Percentiles rank a stretch among this genome's conserved stretches.
These are phyloP conservation scores for Vaccinium corymbosum DNA, from an alignment of 148 eudicot genomes.

Conservation along the genomic window DNA sequence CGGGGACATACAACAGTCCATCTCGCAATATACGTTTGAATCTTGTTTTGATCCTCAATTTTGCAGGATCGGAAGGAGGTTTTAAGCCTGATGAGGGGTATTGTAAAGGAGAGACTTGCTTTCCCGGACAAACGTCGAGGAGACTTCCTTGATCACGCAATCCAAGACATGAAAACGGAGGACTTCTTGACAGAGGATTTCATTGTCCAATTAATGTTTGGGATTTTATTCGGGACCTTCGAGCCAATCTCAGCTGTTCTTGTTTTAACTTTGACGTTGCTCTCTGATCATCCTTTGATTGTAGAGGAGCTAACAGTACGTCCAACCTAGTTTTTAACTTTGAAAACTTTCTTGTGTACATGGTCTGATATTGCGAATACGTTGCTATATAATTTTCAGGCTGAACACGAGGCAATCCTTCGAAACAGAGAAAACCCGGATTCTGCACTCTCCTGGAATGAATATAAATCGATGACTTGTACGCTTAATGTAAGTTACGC, in stretches of 20 bases:
- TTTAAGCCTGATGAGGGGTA: neutral
- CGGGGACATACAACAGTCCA: neutral
- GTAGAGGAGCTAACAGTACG: slow-evolving; percentile 37
- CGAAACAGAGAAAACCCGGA: slow-evolving; percentile 32
- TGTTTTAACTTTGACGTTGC: slow-evolving; percentile 33
- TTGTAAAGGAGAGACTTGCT: neutral
- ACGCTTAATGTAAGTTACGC: slow-evolving; percentile 23
- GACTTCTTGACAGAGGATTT: slow-evolving; percentile 24
- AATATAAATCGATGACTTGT: slow-evolving; percentile 65
- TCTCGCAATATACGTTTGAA: neutral
- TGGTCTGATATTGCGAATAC: neutral
- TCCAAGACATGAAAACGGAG: neutral
- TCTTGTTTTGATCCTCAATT: neutral
- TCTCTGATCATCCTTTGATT: slow-evolving; percentile 41
- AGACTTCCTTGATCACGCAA: neutral
- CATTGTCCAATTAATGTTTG: slow-evolving; percentile 43
- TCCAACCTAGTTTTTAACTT: neutral
- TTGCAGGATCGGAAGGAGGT: neutral
- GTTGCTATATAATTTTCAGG: slow-evolving; percentile 25
- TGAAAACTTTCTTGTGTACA: too few relatives aligned
- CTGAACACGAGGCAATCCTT: slow-evolving; percentile 54
- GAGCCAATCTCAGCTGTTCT: slow-evolving; percentile 39
- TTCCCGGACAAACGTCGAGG: neutral
- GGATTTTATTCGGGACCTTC: slow-evolving; percentile 43
- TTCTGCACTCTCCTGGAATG: slow-evolving; percentile 48